Percentiles rank a stretch among this genome's conserved stretches.
Evolutionary conservation across 2,329 filamentous ascomycete species (phyloP).

Genomic region (Verticillium zaregamsianum): DNA sequence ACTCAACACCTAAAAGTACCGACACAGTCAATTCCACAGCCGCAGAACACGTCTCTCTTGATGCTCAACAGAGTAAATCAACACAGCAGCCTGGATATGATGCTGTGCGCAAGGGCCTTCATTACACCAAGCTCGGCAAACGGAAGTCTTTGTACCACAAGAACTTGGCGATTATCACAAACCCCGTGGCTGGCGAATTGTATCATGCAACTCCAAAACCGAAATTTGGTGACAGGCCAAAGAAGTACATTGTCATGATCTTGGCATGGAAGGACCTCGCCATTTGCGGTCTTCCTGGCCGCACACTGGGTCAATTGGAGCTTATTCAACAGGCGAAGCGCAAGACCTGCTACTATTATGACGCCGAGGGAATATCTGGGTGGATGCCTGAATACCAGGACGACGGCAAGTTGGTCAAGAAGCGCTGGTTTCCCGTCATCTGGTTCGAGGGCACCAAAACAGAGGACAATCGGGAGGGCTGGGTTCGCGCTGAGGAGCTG

Average conservation of each 20-base stretch:
- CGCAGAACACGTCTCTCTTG: background rate
- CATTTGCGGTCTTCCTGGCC: slow-evolving; percentile 6
- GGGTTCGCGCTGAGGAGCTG: background rate
- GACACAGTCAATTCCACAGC: background rate
- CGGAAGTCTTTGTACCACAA: background rate
- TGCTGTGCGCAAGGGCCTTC: background rate
- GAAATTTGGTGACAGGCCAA: background rate
- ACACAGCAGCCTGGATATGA: background rate
- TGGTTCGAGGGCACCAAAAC: slow-evolving; percentile 15
- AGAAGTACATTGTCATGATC: slow-evolving; percentile 13
- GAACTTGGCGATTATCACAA: slow-evolving; percentile 4
- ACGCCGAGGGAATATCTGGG: slow-evolving; percentile 9
- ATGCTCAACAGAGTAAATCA: background rate
- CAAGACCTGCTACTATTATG: slow-evolving; percentile 10
- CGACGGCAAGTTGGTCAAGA: slow-evolving; percentile 6
- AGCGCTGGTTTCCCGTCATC: slow-evolving; percentile 12
- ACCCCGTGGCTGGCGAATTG: slow-evolving; percentile 11
- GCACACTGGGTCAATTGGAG: background rate
- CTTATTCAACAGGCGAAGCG: background rate
- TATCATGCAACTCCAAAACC: slow-evolving; percentile 6
- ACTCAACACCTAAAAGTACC: background rate
- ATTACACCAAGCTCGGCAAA: background rate
- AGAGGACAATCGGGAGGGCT: background rate
- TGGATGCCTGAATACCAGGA: slow-evolving; percentile 14
- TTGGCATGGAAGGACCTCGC: slow-evolving; percentile 12